Percentiles rank a stretch among this genome's conserved stretches.
phyloP scores from a whole-genome alignment of 345 rosid genomes.

The Eutrema japonicum region DNA sequence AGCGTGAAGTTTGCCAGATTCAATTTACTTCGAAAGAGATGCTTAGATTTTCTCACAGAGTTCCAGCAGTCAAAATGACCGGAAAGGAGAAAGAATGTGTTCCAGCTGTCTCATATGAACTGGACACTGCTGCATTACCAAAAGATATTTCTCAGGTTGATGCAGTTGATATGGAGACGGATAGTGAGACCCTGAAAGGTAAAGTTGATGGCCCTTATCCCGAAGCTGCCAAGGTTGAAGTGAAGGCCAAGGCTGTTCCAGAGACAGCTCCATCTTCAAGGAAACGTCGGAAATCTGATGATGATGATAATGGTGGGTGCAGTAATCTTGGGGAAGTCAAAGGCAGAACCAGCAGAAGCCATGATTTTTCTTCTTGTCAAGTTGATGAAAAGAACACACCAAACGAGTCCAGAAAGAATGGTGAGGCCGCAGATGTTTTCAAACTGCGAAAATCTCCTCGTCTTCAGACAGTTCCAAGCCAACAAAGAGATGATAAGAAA shows the following conservation, averaged over 20 bases:
- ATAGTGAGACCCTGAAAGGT: conserved; percentile 31
- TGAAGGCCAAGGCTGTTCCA: conserved; percentile 22
- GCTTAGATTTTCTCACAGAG: conserved; percentile 73
- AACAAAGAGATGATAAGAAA: conserved; percentile 31
- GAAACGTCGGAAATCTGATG: conserved; percentile 39
- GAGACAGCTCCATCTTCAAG: conserved; percentile 38
- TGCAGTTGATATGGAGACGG: conserved; percentile 26
- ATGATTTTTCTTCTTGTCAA: conserved; percentile 30
- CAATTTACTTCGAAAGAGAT: conserved; percentile 41
- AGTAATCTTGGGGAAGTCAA: conserved; percentile 28
- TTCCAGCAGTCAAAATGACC: conserved; percentile 70
- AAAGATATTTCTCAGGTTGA: conserved; percentile 33
- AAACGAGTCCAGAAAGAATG: conserved; percentile 20
- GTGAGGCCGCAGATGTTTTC: conserved; percentile 17
- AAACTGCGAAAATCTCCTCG: conserved; percentile 44
- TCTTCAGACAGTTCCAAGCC: conserved; percentile 18
- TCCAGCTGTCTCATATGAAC: conserved; percentile 67
- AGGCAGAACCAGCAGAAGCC: conserved; percentile 18
- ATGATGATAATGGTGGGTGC: background rate
- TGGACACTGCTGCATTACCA: conserved; percentile 77
- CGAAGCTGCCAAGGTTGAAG: conserved; percentile 30
- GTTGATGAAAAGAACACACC: conserved; percentile 34
- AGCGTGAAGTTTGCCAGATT: conserved; percentile 14
- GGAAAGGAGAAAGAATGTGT: conserved; percentile 68
- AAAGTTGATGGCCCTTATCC: conserved; percentile 31